Base-by-base conservation (phyloP, 495 filamentous ascomycete species). In the Xylaria longipes region DNA sequence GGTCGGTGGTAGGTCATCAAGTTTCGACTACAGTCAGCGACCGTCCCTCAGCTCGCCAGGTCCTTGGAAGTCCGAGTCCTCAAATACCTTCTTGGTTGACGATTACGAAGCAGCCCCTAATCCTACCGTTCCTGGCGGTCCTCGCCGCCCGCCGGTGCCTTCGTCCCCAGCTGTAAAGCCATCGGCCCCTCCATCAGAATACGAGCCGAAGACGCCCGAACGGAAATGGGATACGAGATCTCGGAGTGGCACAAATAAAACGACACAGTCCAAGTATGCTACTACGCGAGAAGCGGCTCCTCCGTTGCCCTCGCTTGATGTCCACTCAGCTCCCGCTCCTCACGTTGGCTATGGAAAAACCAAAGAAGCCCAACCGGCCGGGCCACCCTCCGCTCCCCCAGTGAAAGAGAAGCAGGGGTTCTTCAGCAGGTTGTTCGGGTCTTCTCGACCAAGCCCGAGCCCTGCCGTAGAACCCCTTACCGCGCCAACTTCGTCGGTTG, bases 351-450 rank as follows among this genome's bases (percentile, higher is more conserved):
- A 89, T 73, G 87, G 84, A 74, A 89, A 89, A 72, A 78, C 86
- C 29, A 88, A 89, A 73, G 86, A 89, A 31, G 65, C 76, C 22
- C 70, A 71, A 39, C 77, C 80, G 71, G 71, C 66, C 57, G 69
- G 72, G 68, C 78, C 76, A 69, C 71, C 65, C 64, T 72, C 77
- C 12, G 66, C 73, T 65, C 75, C 78, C 27, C 80, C 80, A 35
- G 73, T 76, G 20, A 94, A 91, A 77, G 92, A 95, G 68, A 89
- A 90, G 31, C 93, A 87, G 17, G 94, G 96, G 31, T 99, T 99
- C 82, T 98, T 98, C 84, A 89, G 93, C 69, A 89, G 95, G 72
- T 92, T 98, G 15, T 97, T 98, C 80, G 92, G 81, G 58, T 88
- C 86, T 5, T 85, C 86, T 37, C 91, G 85, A 76, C 83, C 25